These are phyloP conservation scores for Heterobasidion irregulare DNA, from an alignment of 1,284 basidiomycete genomes.

Conservation along the genomic window DNA sequence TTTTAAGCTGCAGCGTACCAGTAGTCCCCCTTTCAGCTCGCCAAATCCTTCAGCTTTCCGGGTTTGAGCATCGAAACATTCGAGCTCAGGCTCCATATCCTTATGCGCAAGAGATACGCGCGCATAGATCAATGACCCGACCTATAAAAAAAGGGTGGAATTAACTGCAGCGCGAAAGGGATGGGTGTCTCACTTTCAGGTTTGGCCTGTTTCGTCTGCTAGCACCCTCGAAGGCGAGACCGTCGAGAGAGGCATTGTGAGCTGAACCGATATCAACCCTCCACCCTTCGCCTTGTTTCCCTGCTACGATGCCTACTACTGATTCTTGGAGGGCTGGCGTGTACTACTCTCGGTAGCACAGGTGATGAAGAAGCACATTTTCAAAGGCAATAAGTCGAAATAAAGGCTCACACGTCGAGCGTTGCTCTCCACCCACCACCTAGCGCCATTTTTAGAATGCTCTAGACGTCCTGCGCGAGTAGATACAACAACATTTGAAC, in stretches of 20 bases:
- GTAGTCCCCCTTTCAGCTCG: slow-evolving; percentile 73
- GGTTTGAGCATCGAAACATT: slow-evolving; percentile 82
- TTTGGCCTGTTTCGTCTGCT: slow-evolving; percentile 81
- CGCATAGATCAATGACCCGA: slow-evolving; percentile 76
- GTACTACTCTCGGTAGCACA: slow-evolving; percentile 43
- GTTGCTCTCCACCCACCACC: slow-evolving; percentile 80
- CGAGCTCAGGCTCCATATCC: slow-evolving; percentile 85
- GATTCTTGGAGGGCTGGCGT: slow-evolving; percentile 77
- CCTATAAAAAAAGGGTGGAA: slow-evolving; percentile 31
- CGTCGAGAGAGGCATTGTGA: slow-evolving; percentile 69
- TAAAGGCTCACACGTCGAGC: slow-evolving; percentile 51
- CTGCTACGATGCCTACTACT: slow-evolving; percentile 66
- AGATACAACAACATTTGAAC: slow-evolving; percentile 38
- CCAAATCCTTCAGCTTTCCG: slow-evolving; percentile 80
- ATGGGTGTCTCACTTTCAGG: slow-evolving; percentile 48
- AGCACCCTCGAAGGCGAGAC: slow-evolving; percentile 79
- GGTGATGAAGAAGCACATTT: neutral
- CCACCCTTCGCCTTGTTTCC: slow-evolving; percentile 71
- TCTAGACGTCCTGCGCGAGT: slow-evolving; percentile 62
- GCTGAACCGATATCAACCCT: slow-evolving; percentile 79
- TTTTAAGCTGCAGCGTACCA: slow-evolving; percentile 66
- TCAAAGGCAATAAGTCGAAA: neutral
- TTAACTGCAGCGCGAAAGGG: neutral
- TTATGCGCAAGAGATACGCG: slow-evolving; percentile 80
- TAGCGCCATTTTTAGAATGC: slow-evolving; percentile 61